Percentiles rank a stretch among this genome's conserved stretches.
Conservation (phyloP, 768 basidiomycete species). For the Mycena latifolia region DNA sequence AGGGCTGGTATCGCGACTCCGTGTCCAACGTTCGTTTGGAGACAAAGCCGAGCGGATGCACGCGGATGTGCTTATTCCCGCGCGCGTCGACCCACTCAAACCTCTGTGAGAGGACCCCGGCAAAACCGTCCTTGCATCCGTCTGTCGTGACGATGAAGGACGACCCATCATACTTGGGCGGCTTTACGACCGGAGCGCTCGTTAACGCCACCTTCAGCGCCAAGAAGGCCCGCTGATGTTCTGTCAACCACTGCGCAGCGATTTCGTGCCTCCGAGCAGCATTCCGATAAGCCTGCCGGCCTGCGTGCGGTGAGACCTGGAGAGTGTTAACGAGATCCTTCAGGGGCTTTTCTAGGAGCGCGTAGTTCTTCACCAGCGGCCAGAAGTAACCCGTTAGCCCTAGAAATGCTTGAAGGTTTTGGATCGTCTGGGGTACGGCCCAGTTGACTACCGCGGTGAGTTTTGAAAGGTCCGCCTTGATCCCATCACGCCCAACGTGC, state of each 20-base stretch:
- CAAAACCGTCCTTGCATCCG: constrained; percentile 46
- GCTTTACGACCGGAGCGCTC: constrained; percentile 36
- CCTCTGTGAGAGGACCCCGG: constrained; percentile 40
- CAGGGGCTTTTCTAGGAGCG: constrained; percentile 46
- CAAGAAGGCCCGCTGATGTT: constrained; percentile 41
- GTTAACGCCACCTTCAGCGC: constrained; percentile 40
- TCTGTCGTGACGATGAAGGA: constrained; percentile 48
- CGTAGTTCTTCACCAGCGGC: constrained; percentile 48
- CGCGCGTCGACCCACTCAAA: constrained; percentile 25
- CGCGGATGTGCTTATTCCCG: constrained; percentile 30
- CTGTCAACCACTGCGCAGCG: constrained; percentile 21
- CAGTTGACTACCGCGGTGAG: constrained; percentile 53
- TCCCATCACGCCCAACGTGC: constrained; percentile 45
- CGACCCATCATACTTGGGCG: constrained; percentile 40
- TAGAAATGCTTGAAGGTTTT: constrained; percentile 47
- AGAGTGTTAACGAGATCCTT: constrained; percentile 40
- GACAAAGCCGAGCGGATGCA: constrained; percentile 44
- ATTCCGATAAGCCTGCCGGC: constrained; percentile 14
- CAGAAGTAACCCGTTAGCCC: constrained; percentile 51
- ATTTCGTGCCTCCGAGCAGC: constrained; percentile 21
- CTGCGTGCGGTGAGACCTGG: constrained; percentile 7
- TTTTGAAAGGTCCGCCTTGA: constrained; percentile 50
- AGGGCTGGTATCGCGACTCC: constrained; percentile 46
- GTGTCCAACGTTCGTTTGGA: constrained; percentile 43
- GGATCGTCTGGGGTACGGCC: constrained; percentile 42